Evolutionary conservation across 1,139 yeast species (phyloP).

Genomic region (Trichomonascaceae sp.): DNA sequence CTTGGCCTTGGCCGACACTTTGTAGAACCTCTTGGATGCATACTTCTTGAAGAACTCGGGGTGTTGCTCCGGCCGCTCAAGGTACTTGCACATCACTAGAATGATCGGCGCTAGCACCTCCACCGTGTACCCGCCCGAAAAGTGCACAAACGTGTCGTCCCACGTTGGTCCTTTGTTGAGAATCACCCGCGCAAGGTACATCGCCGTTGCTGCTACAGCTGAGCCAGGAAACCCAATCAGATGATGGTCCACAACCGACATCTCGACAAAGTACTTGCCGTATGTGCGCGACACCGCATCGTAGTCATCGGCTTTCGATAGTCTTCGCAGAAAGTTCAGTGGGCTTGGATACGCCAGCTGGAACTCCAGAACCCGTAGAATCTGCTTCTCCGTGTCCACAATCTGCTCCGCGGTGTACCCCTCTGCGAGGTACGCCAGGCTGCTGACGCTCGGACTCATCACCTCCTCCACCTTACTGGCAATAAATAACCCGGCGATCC

Average conservation of each 20-base stretch:
- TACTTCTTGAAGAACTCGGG: slow-evolving; percentile 92
- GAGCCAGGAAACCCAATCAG: slow-evolving; percentile 74
- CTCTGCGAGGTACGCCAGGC: slow-evolving; percentile 82
- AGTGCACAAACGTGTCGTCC: slow-evolving; percentile 73
- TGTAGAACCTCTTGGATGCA: slow-evolving; percentile 82
- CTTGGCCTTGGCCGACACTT: slow-evolving; percentile 77
- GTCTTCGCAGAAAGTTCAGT: slow-evolving; percentile 83
- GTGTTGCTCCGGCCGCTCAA: slow-evolving; percentile 75
- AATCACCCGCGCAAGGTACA: slow-evolving; percentile 76
- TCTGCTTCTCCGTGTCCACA: slow-evolving; percentile 73
- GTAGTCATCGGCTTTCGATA: slow-evolving; percentile 90
- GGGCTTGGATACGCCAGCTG: slow-evolving; percentile 87
- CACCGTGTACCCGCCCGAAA: slow-evolving; percentile 82
- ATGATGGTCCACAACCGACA: slow-evolving; percentile 66
- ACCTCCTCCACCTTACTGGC: slow-evolving; percentile 97
- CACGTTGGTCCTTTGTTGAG: slow-evolving; percentile 47
- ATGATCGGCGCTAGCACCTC: slow-evolving; percentile 60
- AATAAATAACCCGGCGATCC: slow-evolving; percentile 79
- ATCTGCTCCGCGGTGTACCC: slow-evolving; percentile 77
- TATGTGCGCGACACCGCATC: slow-evolving; percentile 86
- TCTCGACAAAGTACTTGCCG: slow-evolving; percentile 80
- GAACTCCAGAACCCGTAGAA: slow-evolving; percentile 62
- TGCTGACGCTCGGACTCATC: slow-evolving; percentile 75
- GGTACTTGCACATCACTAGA: slow-evolving; percentile 61
- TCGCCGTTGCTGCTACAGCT: slow-evolving; percentile 79